Percentiles rank a stretch among this genome's conserved stretches.
phyloP scores from a whole-genome alignment of 257 asterid species.

The Solanum paucissectum region DNA sequence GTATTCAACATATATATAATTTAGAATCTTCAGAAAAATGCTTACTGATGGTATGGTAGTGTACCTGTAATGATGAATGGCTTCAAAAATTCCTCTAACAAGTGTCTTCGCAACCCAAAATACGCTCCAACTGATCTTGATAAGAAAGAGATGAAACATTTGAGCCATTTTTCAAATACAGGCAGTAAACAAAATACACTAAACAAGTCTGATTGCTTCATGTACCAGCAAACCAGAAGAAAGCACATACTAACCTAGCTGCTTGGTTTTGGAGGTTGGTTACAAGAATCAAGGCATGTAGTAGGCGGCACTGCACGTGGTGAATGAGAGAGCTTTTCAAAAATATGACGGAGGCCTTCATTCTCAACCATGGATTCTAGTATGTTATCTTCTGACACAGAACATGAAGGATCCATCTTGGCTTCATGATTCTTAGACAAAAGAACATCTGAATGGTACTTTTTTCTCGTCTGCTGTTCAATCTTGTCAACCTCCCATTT shows the following conservation, averaged over 20 bases:
- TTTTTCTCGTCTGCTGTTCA: constrained; percentile 31
- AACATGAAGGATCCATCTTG: not conserved
- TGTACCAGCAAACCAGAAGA: not conserved
- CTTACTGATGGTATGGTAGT: not conserved
- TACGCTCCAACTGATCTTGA: not conserved
- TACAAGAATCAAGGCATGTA: not conserved
- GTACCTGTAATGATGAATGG: not conserved
- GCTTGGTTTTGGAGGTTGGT: constrained; percentile 17
- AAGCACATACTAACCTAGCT: constrained; percentile 12
- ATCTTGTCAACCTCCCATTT: constrained; percentile 41
- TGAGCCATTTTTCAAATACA: not conserved
- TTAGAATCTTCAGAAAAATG: not conserved
- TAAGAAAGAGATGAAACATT: not conserved
- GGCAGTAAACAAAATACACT: not conserved
- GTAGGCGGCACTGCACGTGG: not conserved
- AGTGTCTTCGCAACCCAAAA: not conserved
- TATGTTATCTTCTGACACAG: constrained; percentile 27
- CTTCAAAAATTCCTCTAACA: not conserved
- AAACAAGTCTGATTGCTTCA: not conserved
- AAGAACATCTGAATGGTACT: constrained; percentile 36
- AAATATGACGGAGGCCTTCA: not conserved
- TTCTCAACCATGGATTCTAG: constrained; percentile 4
- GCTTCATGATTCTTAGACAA: constrained; percentile 17
- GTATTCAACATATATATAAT: no score
- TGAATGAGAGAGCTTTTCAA: not conserved